phyloP scores from a whole-genome alignment of 768 basidiomycete species.

The Coprinellus aureogranulatus region DNA sequence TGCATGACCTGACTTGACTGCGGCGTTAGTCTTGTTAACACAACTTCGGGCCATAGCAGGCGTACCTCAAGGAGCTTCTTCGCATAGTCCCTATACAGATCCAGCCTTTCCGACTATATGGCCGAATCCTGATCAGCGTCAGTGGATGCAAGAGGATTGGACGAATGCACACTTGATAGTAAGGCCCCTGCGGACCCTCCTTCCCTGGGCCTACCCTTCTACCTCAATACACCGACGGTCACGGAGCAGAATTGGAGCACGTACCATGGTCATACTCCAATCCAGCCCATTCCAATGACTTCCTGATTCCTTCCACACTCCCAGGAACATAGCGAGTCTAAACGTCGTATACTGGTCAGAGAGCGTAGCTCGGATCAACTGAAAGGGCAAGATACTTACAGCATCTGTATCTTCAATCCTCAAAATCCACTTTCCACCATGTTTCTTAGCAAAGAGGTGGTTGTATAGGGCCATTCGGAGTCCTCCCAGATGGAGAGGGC shows the following conservation, averaged over 20 bases:
- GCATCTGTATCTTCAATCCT: slow-evolving; percentile 95
- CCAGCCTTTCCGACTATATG: slow-evolving; percentile 81
- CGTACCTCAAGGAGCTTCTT: slow-evolving; percentile 73
- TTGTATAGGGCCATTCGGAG: slow-evolving; percentile 94
- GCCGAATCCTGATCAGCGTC: background rate
- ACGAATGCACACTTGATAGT: slow-evolving; percentile 64
- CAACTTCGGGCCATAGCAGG: slow-evolving; percentile 4
- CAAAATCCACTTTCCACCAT: slow-evolving; percentile 85
- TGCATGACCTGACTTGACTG: slow-evolving; percentile 71
- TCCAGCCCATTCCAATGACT: slow-evolving; percentile 85
- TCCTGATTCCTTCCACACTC: slow-evolving; percentile 76
- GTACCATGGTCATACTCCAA: slow-evolving; percentile 88
- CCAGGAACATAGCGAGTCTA: slow-evolving; percentile 82
- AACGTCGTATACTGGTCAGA: background rate
- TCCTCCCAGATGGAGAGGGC: slow-evolving; percentile 90
- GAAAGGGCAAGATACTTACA: slow-evolving; percentile 42
- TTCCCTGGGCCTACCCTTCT: slow-evolving; percentile 65
- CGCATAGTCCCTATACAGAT: slow-evolving; percentile 77
- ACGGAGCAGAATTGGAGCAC: slow-evolving; percentile 15
- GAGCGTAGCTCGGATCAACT: background rate
- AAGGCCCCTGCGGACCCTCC: slow-evolving; percentile 77
- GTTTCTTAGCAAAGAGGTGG: slow-evolving; percentile 77
- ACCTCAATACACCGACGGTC: background rate
- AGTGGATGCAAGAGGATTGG: background rate
- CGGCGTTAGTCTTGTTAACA: background rate